Evolutionary conservation across 75 land plant genomes (phyloP), one percentile per base, ranked within the genome.

Genomic region (Ceratopteris richardii): DNA sequence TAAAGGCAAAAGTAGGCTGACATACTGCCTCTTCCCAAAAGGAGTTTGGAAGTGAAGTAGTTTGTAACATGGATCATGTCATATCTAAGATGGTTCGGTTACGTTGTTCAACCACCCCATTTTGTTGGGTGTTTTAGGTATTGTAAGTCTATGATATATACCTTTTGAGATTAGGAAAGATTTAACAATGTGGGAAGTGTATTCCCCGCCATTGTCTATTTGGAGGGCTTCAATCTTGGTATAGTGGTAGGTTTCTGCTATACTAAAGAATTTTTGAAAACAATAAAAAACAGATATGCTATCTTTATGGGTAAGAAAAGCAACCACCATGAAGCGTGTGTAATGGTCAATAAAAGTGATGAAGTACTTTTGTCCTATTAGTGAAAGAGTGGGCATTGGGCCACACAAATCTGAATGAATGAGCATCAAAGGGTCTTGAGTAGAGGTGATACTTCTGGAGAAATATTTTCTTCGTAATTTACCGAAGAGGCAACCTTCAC

Each of bases 371-470:
- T 21, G 27, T 2, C 51, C 67, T 58, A 29, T 19, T 2, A 19
- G 16, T 7, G 30, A 47, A 9, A 23, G 31, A 23, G 42, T 23
- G 17, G 17, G 37, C 5, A 66, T n/a, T 2, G 68, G 53, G 1
- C 68, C 68, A 44, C 68, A 66, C 31, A 66, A 24, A 44, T 58
- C 53, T 19, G 64, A 27, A 30, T 66, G 68, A 18, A 66, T 13
- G 17, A 66, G 17, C 12, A 58, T 10, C 44, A 58, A 24, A n/a
- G 55, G 14, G 55, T 12, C 1, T 0, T 10, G 46, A 16, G n/a
- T 12, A 9, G 14, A 0, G n/a, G 0, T 11, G 21, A 4, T 39
- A 20, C 42, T 40, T 14, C 22, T 12, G 21, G 22, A 0, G 25
- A 13, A 39, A 24, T 0, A 23, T 14, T 5, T 33, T 16, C 13